Conservation (phyloP, 495 filamentous ascomycete genomes). For the Evernia prunastri region DNA sequence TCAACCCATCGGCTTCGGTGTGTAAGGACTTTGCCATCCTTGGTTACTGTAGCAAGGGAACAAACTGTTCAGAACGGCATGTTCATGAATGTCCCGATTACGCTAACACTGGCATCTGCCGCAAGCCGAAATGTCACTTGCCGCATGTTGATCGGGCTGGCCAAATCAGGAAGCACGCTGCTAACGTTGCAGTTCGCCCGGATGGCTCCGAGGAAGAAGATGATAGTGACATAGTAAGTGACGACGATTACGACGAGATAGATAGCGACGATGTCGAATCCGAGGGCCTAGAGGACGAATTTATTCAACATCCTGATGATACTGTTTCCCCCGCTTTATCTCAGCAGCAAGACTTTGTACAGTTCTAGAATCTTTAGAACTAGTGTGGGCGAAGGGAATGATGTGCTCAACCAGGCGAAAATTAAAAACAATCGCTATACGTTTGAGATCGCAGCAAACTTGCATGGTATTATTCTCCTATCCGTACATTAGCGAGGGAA, state of each 20-base stretch:
- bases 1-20: slow-evolving; percentile 73
- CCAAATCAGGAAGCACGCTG: slow-evolving; percentile 55
- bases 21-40: slow-evolving; percentile 79
- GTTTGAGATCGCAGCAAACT: slow-evolving; percentile 1
- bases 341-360: slow-evolving; percentile 64
- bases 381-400: not conserved
- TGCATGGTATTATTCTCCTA: not conserved
- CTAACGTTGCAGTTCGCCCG: slow-evolving; percentile 32
- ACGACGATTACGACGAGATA: slow-evolving; percentile 67
- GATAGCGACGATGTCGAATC: slow-evolving; percentile 87
- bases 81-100: slow-evolving; percentile 90
- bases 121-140: slow-evolving; percentile 72
- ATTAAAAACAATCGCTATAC: not conserved
- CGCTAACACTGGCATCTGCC: slow-evolving; percentile 82
- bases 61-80: slow-evolving; percentile 72
- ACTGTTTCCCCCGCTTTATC: slow-evolving; percentile 49
- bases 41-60: slow-evolving; percentile 86
- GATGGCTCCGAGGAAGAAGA: slow-evolving; percentile 43
- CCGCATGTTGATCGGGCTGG: slow-evolving; percentile 84
- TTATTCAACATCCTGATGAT: slow-evolving; percentile 38
- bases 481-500: not conserved
- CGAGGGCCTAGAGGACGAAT: slow-evolving; percentile 72
- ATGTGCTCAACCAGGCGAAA: not conserved
- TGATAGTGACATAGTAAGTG: slow-evolving; percentile 73
- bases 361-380: slow-evolving; percentile 37